A percentile compares a stretch with the other conserved stretches of the same genome.
These are phyloP conservation scores for Vaccinium darrowii DNA, from an alignment of 148 eudicot genomes.

Conservation along the genomic window DNA sequence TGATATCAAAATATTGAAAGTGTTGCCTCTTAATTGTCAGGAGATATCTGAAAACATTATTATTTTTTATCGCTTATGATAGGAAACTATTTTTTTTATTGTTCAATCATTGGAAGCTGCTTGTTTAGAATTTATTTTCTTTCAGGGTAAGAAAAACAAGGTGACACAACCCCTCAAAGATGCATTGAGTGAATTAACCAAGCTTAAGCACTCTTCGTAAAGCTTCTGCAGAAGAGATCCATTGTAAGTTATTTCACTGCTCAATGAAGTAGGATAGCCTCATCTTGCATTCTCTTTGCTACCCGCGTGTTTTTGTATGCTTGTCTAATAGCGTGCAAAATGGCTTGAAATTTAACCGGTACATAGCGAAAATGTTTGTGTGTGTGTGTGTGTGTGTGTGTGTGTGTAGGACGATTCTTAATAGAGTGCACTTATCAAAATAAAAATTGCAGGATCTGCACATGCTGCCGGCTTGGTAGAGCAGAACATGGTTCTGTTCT, in stretches of 20 bases:
- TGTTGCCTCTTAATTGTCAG: neutral
- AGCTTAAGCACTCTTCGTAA: slow-evolving; percentile 38
- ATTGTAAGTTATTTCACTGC: slow-evolving; percentile 12
- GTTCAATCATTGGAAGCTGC: slow-evolving; percentile 6
- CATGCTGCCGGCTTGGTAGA: neutral
- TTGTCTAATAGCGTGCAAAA: neutral
- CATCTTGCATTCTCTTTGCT: neutral
- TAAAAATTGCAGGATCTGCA: slow-evolving; percentile 13
- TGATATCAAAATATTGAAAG: neutral
- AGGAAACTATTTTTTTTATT: neutral
- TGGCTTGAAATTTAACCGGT: neutral
- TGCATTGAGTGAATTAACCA: slow-evolving; percentile 46
- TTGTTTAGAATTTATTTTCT: neutral
- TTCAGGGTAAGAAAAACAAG: slow-evolving; percentile 54
- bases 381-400: neutral
- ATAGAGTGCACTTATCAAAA: neutral
- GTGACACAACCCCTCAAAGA: slow-evolving; percentile 52
- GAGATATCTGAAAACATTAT: neutral
- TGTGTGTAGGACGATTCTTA: neutral
- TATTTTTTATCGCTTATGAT: neutral
- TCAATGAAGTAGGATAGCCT: neutral
- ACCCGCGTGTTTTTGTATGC: neutral
- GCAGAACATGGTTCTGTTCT: neutral
- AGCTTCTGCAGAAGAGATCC: slow-evolving; percentile 6
- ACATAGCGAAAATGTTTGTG: neutral